phyloP scores from a whole-genome alignment of 164 flowering plant genomes.

The Hamamelis virginiana region DNA sequence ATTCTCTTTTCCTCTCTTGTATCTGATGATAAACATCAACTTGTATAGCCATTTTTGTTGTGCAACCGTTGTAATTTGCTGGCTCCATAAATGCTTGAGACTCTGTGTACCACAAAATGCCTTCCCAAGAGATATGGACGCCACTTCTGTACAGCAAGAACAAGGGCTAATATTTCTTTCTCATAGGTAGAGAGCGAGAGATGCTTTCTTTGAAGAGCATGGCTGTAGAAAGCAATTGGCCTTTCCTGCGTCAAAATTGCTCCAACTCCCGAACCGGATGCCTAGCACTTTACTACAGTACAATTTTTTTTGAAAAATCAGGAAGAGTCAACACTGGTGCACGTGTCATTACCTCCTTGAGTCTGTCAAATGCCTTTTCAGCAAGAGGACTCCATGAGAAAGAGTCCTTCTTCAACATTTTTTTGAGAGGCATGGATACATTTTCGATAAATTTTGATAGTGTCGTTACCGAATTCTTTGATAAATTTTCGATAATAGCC shows the following conservation, averaged over 20 bases:
- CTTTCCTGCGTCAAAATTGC: neutral
- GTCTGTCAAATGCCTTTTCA: too few relatives aligned
- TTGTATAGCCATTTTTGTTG: neutral
- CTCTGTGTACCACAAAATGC: neutral
- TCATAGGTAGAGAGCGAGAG: neutral
- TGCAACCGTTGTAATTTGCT: neutral
- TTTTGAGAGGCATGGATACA: constrained; percentile 1
- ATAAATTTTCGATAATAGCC: constrained; percentile 4
- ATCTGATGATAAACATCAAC: too few relatives aligned
- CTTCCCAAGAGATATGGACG: neutral
- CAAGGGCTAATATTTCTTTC: too few relatives aligned
- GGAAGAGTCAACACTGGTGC: too few relatives aligned
- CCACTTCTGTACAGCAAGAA: neutral
- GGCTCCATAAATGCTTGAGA: neutral
- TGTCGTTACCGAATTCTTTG: neutral
- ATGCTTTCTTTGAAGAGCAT: neutral
- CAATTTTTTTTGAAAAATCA: too few relatives aligned
- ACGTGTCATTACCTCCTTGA: too few relatives aligned
- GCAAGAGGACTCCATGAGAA: too few relatives aligned
- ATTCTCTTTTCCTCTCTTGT: too few relatives aligned
- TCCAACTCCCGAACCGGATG: neutral
- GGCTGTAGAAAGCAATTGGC: neutral
- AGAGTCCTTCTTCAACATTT: neutral
- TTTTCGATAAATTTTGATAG: too few relatives aligned
- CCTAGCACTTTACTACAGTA: constrained; percentile 1